These are phyloP conservation scores for Penicillium glabrum DNA, from an alignment of 2,329 filamentous ascomycete genomes.

Conservation along the genomic window DNA sequence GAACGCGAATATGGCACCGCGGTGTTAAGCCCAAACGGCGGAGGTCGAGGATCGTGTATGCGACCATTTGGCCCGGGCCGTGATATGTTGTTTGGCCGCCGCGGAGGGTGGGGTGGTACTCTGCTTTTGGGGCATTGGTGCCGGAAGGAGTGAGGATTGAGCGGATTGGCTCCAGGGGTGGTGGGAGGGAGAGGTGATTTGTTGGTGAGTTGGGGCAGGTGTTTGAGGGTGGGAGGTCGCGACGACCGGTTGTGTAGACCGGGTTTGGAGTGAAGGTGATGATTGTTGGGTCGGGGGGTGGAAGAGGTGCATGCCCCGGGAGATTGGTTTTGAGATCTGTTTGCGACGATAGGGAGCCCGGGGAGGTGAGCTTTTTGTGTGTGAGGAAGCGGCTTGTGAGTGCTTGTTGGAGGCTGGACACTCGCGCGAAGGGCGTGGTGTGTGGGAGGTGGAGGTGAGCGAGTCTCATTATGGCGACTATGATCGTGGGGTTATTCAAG, in stretches of 20 bases:
- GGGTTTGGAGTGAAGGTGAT: slow-evolving; percentile 80
- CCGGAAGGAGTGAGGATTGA: slow-evolving; percentile 28
- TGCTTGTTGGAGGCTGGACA: slow-evolving; percentile 56
- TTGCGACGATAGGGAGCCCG: slow-evolving; percentile 19
- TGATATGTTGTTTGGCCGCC: slow-evolving; percentile 95
- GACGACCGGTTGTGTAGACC: slow-evolving; percentile 86
- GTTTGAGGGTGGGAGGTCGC: slow-evolving; percentile 59
- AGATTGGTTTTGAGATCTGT: slow-evolving; percentile 16
- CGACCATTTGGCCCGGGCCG: slow-evolving; percentile 85
- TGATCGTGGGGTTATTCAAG: not conserved
- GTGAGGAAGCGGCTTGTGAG: slow-evolving; percentile 60
- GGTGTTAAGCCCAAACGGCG: slow-evolving; percentile 67
- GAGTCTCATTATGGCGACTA: slow-evolving; percentile 48
- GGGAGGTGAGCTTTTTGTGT: slow-evolving; percentile 54
- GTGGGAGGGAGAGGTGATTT: slow-evolving; percentile 42
- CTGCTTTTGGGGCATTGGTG: slow-evolving; percentile 47
- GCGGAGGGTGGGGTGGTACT: slow-evolving; percentile 70
- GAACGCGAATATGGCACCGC: slow-evolving; percentile 71
- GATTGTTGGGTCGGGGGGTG: slow-evolving; percentile 65
- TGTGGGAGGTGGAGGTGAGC: slow-evolving; percentile 61
- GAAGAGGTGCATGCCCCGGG: slow-evolving; percentile 21
- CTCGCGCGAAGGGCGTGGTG: slow-evolving; percentile 55
- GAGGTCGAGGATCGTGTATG: slow-evolving; percentile 90
- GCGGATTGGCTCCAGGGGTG: slow-evolving; percentile 38
- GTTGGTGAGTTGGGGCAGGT: slow-evolving; percentile 28